Percentiles rank a stretch among this genome's conserved stretches.
Evolutionary conservation across 192 early-diverging fungal genomes (phyloP).

Genomic region (Backusella morwellensis): DNA sequence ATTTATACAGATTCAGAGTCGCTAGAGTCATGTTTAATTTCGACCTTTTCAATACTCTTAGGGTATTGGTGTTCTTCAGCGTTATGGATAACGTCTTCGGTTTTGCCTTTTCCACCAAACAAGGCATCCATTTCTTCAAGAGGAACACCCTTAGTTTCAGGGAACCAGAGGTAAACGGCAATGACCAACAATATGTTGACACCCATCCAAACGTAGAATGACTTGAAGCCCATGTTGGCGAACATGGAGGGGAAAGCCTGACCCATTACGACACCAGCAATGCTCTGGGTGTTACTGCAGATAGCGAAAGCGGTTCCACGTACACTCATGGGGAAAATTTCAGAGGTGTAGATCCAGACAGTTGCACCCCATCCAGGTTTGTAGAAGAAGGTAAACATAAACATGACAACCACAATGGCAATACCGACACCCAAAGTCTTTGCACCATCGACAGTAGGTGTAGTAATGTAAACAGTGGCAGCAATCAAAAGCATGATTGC

Average conservation of each 20-base stretch:
- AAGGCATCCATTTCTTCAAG: constrained; percentile 60
- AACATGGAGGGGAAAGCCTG: constrained; percentile 44
- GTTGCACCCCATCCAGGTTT: constrained; percentile 63
- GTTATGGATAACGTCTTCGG: not conserved
- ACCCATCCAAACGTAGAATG: constrained; percentile 28
- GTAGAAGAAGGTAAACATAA: constrained; percentile 52
- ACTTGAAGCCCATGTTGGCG: constrained; percentile 17
- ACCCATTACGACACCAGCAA: constrained; percentile 47
- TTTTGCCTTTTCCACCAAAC: constrained; percentile 27
- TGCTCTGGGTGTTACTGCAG: constrained; percentile 58
- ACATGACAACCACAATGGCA: constrained; percentile 31
- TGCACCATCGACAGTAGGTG: constrained; percentile 15
- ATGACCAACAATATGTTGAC: constrained; percentile 39
- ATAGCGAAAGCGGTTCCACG: constrained; percentile 54
- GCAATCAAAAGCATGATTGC: constrained; percentile 14
- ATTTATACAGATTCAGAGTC: constrained; percentile 6
- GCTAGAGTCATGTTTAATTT: not conserved
- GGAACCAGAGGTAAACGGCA: constrained; percentile 26
- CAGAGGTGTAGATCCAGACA: constrained; percentile 57
- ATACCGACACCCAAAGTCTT: constrained; percentile 14
- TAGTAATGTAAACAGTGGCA: constrained; percentile 10
- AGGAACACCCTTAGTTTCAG: constrained; percentile 54
- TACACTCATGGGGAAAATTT: constrained; percentile 63
- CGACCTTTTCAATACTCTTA: not conserved
- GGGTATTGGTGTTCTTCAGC: not conserved